Evolutionary conservation across 495 filamentous ascomycete species (phyloP), one percentile per base, ranked within the genome.

Genomic region (Penicillium taxi): DNA sequence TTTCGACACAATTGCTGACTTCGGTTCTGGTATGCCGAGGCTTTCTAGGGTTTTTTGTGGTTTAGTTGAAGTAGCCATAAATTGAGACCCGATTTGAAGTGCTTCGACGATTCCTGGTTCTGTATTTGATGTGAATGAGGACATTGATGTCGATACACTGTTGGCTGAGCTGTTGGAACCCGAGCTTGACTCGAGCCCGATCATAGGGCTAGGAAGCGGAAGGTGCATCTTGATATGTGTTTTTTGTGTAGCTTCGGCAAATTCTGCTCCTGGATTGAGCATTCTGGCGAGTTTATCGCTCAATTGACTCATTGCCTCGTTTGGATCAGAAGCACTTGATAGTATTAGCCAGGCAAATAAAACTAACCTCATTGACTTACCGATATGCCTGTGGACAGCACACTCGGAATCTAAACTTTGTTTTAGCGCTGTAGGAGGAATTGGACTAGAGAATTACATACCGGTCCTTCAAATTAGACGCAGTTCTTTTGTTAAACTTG

Each of bases 381-480:
- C 59, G 59, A 33, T 69, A 69, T 3, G 64, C 66, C 64, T 61
- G 65, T 0, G 86, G 86, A 50, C 81, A 86, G 53, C 82, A 85
- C 4, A 84, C 84, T 21, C 83, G 73, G 47, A 87, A 88, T 15
- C 69, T 58, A 48, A 44, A 34, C 45, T 55, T 32, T 39, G 26
- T 21, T 36, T 30, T 16, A 35, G 14, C 25, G 9, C 17, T 32
- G 16, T 4, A 34, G 13, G 11, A 26, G 9, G 20, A 3, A 18
- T 18, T 9, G 11, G 18, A 9, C 15, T 12, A 17, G 3, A 9
- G 9, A 15, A 19, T 26, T 39, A 27, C 56, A 37, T 63, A 72
- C 67, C 82, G 74, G 56, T 95, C 87, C 64, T 94, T 95, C 41
- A 95, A 58, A 52, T 95, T 87, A 8, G 84, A 78, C 12, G 82